Evolutionary conservation across 2,329 filamentous ascomycete genomes (phyloP).

Genomic region (Macrophomina tecta): DNA sequence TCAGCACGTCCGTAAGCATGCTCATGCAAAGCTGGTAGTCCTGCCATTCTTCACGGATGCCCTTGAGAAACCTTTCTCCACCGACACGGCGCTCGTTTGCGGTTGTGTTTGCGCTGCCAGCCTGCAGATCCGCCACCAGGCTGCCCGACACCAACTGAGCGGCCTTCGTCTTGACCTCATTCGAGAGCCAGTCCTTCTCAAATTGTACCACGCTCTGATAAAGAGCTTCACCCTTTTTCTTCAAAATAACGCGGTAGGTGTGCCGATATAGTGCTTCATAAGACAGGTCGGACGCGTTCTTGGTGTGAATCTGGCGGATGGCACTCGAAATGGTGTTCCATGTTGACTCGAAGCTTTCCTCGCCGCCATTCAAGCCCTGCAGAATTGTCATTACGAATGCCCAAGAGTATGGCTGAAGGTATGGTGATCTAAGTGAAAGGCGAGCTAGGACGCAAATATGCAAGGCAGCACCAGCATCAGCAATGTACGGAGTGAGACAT

Average conservation of each 20-base stretch:
- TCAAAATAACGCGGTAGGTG: conserved; percentile 90
- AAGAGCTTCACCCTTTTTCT: conserved; percentile 80
- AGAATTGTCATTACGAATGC: not conserved
- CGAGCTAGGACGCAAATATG: not conserved
- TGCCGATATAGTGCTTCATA: conserved; percentile 96
- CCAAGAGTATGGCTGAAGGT: not conserved
- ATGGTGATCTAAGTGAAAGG: not conserved
- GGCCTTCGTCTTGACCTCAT: conserved; percentile 74
- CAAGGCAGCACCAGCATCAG: not conserved
- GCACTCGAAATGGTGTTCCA: conserved; percentile 81
- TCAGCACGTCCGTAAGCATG: conserved; percentile 94
- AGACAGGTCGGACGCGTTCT: conserved; percentile 86
- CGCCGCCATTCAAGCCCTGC: conserved; percentile 65
- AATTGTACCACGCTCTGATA: conserved; percentile 82
- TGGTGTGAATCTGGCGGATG: conserved; percentile 85
- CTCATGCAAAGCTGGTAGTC: conserved; percentile 93
- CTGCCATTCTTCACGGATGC: conserved; percentile 79
- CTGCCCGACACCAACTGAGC: conserved; percentile 72
- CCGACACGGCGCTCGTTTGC: conserved; percentile 78
- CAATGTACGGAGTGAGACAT: conserved; percentile 43
- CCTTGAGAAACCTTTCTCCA: conserved; percentile 82
- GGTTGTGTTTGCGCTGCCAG: conserved; percentile 61
- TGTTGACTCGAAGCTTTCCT: conserved; percentile 81
- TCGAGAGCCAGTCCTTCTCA: conserved; percentile 79
- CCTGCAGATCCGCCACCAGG: conserved; percentile 63